Base-by-base conservation (phyloP, 2,329 filamentous ascomycete genomes). In the Stagonosporopsis tanaceti region DNA sequence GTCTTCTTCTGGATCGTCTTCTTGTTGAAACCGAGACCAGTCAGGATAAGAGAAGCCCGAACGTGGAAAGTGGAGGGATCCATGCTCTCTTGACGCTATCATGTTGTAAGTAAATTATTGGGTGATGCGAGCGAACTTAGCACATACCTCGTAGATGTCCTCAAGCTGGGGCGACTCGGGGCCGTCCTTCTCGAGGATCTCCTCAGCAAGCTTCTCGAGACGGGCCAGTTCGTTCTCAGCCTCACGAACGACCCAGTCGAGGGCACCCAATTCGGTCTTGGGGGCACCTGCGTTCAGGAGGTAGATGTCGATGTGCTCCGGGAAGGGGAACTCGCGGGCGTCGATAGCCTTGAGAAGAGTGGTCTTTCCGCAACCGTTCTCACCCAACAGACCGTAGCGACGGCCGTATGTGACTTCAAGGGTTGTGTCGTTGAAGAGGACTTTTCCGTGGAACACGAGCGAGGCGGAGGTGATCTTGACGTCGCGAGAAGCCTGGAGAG, bases 1-100 rank as follows among this genome's bases (percentile, higher is more conserved):
- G 96, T 99, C 88, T 96, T 97, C 87, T 99, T 99, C 80, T 96
- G 84, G 76, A 99, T 98, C 54, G 96, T 99, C 69, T 81, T 82
- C 85, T 98, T 98, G 89, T 99, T 97, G 88, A 99, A 99, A 67
- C 95, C 95, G 58, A 99, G 90, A 93, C 95, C 95, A 53, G 95
- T 99, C 70, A 99, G 81, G 77, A 99, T 99, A 66, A 97, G 89
- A 53, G 94, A 97, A 60, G 95, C 95, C 76, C 95, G 92, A 61
- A 94, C 97, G 75, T 92, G 84, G 81, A 99, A 99, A 50, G 96
- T 99, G 35, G 93, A 96, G 45, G 95, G 95, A 73, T 99, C 96
- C 94, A 99, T 97, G 80, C 89, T 89, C 81, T 99, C 95, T 87
- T 98, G 97, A 79, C 95, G 93, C 92, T 97, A 67, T 58, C 6